Percentiles rank a stretch among this genome's conserved stretches.
phyloP scores from a whole-genome alignment of 352 stramenopile genomes.

The Thalassiosira exigua region DNA sequence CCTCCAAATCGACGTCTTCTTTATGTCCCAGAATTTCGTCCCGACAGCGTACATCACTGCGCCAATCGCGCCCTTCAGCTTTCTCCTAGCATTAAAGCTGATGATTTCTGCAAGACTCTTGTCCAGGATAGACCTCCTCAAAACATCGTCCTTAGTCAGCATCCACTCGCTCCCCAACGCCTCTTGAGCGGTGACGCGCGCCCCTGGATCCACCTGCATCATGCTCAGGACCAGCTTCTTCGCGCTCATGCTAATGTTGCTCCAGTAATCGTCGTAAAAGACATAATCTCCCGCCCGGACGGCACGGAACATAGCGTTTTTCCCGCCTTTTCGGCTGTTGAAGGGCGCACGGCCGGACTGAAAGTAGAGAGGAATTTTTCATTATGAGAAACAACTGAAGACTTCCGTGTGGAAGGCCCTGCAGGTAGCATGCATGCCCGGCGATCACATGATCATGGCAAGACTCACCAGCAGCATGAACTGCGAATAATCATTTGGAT shows the following conservation, averaged over 20 bases:
- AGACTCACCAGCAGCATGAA: slow-evolving; percentile 90
- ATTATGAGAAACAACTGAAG: too few relatives aligned
- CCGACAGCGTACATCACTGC: slow-evolving; percentile 64
- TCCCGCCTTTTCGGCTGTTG: slow-evolving; percentile 90
- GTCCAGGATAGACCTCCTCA: slow-evolving; percentile 69
- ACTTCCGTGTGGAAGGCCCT: too few relatives aligned
- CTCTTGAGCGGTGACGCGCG: slow-evolving; percentile 83
- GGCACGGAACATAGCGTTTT: slow-evolving; percentile 86
- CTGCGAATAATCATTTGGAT: too few relatives aligned
- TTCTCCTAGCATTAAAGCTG: slow-evolving; percentile 80
- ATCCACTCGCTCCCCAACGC: slow-evolving; percentile 81
- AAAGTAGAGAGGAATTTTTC: background rate
- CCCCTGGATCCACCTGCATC: slow-evolving; percentile 89
- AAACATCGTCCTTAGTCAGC: slow-evolving; percentile 49
- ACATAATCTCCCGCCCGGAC: slow-evolving; percentile 84
- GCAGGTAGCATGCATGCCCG: too few relatives aligned
- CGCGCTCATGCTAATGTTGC: slow-evolving; percentile 89
- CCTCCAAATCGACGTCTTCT: slow-evolving; percentile 39
- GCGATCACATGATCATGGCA: too few relatives aligned
- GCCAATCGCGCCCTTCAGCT: slow-evolving; percentile 76
- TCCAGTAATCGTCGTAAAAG: slow-evolving; percentile 93
- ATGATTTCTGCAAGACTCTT: slow-evolving; percentile 77
- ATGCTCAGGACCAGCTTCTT: slow-evolving; percentile 94
- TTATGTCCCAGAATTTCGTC: slow-evolving; percentile 55
- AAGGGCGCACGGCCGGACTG: slow-evolving; percentile 76